Evolutionary conservation across 1,139 yeast species (phyloP), one percentile per base, ranked within the genome.

Genomic region (Pichia sp.): DNA sequence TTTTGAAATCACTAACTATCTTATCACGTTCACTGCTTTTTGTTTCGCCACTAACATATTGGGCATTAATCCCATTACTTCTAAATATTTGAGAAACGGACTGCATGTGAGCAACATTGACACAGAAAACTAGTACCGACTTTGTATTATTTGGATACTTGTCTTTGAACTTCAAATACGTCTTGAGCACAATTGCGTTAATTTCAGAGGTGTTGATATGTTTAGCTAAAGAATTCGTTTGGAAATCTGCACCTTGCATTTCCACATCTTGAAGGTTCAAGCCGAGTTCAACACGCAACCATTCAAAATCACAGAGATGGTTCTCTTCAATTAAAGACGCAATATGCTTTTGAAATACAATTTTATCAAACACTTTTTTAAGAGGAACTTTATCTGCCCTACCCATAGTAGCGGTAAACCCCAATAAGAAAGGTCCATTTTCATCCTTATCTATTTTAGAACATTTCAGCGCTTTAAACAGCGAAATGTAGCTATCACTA

Each of bases 321-420:
- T 81, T 79, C 40, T 79, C 81, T 21, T 71, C 62, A 17, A 91
- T 80, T 87, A 91, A 81, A 15, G 81, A 80, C n/a, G 75, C 58
- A 22, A 89, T 69, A 10, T 75, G 79, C 56, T 85, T 72, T 58
- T 87, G 87, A 59, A 75, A 90, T 0, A 85, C 94, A 28, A 91
- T 75, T 51, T 86, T 77, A 57, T 91, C 94, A 66, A 89, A 82
- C 0, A 80, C 78, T 4, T 67, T 61, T 4, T 79, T 77, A 40
- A 93, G 67, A 0, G 83, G 73, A 44, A 73, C 67, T 1, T 79
- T 81, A 62, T 91, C 98, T 27, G 78, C 76, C 48, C 99, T 67
- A 41, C 69, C 72, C 53, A 83, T 62, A 0, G 99, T 91, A 0
- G 98, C 98, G 7, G 96, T 85, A 58, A 93, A 88, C 1, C 98